Conservation (phyloP, 1,139 yeast species). For the Zygosaccharomyces sapae region DNA sequence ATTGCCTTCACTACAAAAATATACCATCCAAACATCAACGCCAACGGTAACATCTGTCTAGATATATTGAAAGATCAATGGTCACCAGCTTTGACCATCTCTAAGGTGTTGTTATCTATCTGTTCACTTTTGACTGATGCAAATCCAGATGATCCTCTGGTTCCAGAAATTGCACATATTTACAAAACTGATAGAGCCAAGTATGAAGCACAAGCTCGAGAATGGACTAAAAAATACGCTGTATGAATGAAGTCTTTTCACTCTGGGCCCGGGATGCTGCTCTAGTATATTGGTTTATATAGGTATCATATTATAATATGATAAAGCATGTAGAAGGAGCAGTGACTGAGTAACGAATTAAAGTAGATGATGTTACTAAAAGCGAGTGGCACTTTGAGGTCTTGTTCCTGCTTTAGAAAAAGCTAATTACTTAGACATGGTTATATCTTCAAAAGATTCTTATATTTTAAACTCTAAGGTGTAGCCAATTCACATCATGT, state of each 20-base stretch:
- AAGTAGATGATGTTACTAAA: background rate
- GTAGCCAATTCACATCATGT: too few species aligned
- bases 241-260: constrained; percentile 44
- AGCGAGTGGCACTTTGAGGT: too few species aligned
- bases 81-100: constrained; percentile 74
- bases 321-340: constrained; percentile 5
- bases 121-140: constrained; percentile 94
- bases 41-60: constrained; percentile 62
- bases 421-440: too few species aligned
- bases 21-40: constrained; percentile 87
- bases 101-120: constrained; percentile 82
- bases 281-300: constrained; percentile 4
- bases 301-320: constrained; percentile 1
- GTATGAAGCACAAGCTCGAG: constrained; percentile 96
- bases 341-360: background rate
- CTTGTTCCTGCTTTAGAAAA: too few species aligned
- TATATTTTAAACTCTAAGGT: too few species aligned
- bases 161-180: constrained; percentile 95
- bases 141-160: constrained; percentile 98
- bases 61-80: constrained; percentile 53
- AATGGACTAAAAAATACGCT: constrained; percentile 98
- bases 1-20: constrained; percentile 86
- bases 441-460: too few species aligned
- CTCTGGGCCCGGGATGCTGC: constrained; percentile 4
- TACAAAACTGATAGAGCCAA: constrained; percentile 92